phyloP scores from a whole-genome alignment of 2,329 filamentous ascomycete genomes.

The Biscogniauxia marginata region DNA sequence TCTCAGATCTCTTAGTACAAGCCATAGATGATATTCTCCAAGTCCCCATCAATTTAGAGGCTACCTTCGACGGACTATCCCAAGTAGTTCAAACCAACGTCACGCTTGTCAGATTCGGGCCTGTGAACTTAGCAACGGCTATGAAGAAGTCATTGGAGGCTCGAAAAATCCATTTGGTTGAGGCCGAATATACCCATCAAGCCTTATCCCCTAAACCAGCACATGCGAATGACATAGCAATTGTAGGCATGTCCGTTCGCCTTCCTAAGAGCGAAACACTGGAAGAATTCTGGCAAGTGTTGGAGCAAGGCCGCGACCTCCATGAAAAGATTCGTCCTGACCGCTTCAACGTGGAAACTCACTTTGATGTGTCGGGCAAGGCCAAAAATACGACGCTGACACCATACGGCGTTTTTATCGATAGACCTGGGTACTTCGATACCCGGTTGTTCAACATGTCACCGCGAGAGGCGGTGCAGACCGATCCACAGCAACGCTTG shows the following conservation, averaged over 20 bases:
- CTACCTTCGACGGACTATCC: neutral
- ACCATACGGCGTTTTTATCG: slow-evolving; percentile 14
- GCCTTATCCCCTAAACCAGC: neutral
- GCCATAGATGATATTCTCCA: slow-evolving; percentile 5
- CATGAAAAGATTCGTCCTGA: slow-evolving; percentile 9
- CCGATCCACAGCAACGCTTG: slow-evolving; percentile 65
- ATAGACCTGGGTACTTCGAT: slow-evolving; percentile 18
- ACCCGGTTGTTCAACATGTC: slow-evolving; percentile 23
- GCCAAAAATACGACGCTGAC: slow-evolving; percentile 11
- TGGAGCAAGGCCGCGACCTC: slow-evolving; percentile 16
- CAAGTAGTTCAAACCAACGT: neutral
- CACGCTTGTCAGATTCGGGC: slow-evolving; percentile 1
- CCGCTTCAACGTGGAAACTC: slow-evolving; percentile 10
- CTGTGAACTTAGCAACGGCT: neutral
- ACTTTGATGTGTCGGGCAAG: slow-evolving; percentile 12
- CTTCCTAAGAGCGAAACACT: slow-evolving; percentile 12
- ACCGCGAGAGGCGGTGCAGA: slow-evolving; percentile 32
- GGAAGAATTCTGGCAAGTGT: slow-evolving; percentile 20
- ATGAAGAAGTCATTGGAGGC: neutral
- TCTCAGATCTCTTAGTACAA: neutral
- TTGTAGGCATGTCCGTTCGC: slow-evolving; percentile 18
- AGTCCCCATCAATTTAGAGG: neutral
- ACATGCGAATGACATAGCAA: slow-evolving; percentile 9
- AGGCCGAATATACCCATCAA: no score
- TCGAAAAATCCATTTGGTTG: neutral